Evolutionary conservation across 345 rosid species (phyloP), one percentile per base, ranked within the genome.

Genomic region (Erysimum cheiranthoides): DNA sequence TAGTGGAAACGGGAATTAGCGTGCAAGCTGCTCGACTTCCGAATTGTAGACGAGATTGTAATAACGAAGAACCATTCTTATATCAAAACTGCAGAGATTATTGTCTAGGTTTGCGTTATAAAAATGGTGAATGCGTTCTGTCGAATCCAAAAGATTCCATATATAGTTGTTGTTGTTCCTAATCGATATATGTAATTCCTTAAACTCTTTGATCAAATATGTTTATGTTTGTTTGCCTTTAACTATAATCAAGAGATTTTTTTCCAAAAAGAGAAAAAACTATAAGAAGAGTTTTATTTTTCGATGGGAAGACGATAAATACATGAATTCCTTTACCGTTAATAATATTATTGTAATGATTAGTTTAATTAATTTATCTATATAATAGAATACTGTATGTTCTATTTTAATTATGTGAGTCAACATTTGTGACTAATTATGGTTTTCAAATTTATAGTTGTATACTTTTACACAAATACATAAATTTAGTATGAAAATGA

Each of bases 121-220:
- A 50, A 66, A 7, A 13, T 12, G 71, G 71, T 49, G 18, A 8
- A 12, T 66, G 71, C 18, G 13, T 66, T 35, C 2, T 12, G 50
- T 66, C 58, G 25, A 21, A 21, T 66, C 71, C 71, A 3, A 34
- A 34, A 35, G 7, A 34, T 40, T 42, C 51, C 25, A 25, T 8
- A 12, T 62, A 50, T 66, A 57, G 68, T 27, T 63, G 68, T 43
- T 63, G 68, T 63, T 43, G 68, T 63, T 42, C 49, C 32, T 61
- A 60, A 58, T 34, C 35, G 2, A 58, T 4, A 57, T 8, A 32
- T n/a, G 16, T n/a, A 54, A 12, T 28, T 28, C 5, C 30, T 28
- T 9, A 3, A 28, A 10, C 10, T 3, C 17, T 12, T 16, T 17
- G 8, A 58, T 58, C 27, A 16, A 58, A 58, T 14, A 9, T 56